Conservation (phyloP, 2,329 filamentous ascomycete genomes). For the Kalaharituber pfeilii region DNA sequence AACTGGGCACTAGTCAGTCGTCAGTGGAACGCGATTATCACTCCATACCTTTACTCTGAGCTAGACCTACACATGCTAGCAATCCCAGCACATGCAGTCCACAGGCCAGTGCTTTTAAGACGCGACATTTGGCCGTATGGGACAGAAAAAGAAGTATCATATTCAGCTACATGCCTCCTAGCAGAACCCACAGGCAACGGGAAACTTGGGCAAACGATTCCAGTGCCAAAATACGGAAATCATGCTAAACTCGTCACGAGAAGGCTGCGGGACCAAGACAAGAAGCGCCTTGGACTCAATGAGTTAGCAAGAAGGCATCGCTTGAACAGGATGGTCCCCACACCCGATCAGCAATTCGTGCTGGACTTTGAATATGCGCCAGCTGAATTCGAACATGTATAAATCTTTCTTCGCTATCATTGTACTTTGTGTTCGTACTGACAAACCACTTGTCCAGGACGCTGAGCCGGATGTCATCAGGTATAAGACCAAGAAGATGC, state of each 20-base stretch:
- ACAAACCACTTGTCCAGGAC: not conserved
- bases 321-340: not conserved
- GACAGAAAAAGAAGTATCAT: not conserved
- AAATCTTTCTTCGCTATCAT: not conserved
- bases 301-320: not conserved
- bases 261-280: not conserved
- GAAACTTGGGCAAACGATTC: not conserved
- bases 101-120: not conserved
- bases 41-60: not conserved
- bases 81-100: not conserved
- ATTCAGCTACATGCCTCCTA: not conserved
- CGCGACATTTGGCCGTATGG: not conserved
- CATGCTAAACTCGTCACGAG: not conserved
- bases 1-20: not conserved
- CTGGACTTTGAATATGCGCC: not conserved
- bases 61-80: not conserved
- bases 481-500: not conserved
- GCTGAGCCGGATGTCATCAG: not conserved
- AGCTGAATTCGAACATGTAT: not conserved
- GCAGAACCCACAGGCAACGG: not conserved
- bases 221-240: not conserved
- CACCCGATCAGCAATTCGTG: not conserved
- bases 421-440: not conserved
- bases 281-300: not conserved
- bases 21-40: not conserved